Evolutionary conservation across 768 basidiomycete genomes (phyloP).

Genomic region (Thelephora ganbajun): DNA sequence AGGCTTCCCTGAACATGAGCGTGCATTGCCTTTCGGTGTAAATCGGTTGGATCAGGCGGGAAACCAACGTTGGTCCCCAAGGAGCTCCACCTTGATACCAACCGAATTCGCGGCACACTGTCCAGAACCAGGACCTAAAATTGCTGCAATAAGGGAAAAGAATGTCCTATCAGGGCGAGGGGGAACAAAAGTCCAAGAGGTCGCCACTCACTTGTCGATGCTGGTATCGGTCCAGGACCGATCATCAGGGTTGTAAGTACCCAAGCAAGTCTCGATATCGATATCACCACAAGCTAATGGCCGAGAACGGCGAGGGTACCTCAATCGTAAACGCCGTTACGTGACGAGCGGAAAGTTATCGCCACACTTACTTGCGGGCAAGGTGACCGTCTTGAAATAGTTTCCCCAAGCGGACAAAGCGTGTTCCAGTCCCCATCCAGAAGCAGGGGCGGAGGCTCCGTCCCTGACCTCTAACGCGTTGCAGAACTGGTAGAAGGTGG

Average conservation of each 20-base stretch:
- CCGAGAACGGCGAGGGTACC: no score
- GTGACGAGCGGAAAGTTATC: no score
- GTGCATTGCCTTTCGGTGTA: slow-evolving; percentile 48
- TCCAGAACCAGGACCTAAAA: slow-evolving; percentile 57
- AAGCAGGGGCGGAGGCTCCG: slow-evolving; percentile 31
- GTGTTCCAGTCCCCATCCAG: slow-evolving; percentile 49
- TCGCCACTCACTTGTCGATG: slow-evolving; percentile 34
- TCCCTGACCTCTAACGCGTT: slow-evolving; percentile 55
- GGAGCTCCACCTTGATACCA: slow-evolving; percentile 19
- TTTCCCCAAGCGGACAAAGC: slow-evolving; percentile 47
- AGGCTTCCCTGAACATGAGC: slow-evolving; percentile 49
- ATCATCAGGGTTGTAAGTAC: slow-evolving; percentile 24
- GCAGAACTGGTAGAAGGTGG: slow-evolving; percentile 45
- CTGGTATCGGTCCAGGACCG: slow-evolving; percentile 38
- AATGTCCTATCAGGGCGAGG: no score
- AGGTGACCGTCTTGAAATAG: slow-evolving; percentile 32
- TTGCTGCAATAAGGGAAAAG: slow-evolving; percentile 5
- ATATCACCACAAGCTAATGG: no score
- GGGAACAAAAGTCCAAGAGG: no score
- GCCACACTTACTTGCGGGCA: slow-evolving; percentile 31
- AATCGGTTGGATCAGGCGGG: neutral
- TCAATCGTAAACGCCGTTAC: no score
- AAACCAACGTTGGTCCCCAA: no score
- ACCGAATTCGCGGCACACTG: slow-evolving; percentile 57
- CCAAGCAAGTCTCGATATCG: slow-evolving; percentile 21